Conservation (phyloP, 2,329 filamentous ascomycete genomes). For the Paracoccidioides lutzii region DNA sequence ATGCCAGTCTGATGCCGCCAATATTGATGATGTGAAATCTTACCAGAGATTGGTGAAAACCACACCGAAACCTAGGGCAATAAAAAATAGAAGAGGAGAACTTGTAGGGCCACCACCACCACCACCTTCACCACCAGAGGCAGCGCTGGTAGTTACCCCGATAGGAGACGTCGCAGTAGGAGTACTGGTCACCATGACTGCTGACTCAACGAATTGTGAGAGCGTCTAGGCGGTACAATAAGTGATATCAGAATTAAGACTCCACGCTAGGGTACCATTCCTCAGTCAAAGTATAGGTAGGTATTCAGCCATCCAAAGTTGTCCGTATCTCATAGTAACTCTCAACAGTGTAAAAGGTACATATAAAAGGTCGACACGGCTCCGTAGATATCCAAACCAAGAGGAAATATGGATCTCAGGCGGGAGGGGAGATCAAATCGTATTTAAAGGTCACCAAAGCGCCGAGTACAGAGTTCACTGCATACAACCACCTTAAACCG, state of each 20-base stretch:
- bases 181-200: background rate
- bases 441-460: background rate
- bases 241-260: background rate
- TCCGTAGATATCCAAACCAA: background rate
- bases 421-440: background rate
- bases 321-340: background rate
- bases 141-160: background rate
- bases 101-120: conserved; percentile 43
- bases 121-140: conserved; percentile 1
- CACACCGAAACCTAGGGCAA: conserved; percentile 90
- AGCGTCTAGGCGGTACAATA: background rate
- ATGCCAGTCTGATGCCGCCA: background rate
- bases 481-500: background rate
- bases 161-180: background rate
- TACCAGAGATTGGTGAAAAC: conserved; percentile 99
- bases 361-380: background rate
- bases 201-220: background rate
- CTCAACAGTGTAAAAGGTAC: background rate
- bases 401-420: background rate
- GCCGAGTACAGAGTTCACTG: background rate
- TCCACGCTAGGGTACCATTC: conserved; percentile 2
- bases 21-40: conserved; percentile 24
- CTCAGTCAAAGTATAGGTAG: background rate
- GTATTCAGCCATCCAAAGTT: background rate
- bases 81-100: conserved; percentile 78